A percentile compares a stretch with the other conserved stretches of the same genome.
phyloP scores from a whole-genome alignment of 768 basidiomycete species.

The Suillus cothurnatus region DNA sequence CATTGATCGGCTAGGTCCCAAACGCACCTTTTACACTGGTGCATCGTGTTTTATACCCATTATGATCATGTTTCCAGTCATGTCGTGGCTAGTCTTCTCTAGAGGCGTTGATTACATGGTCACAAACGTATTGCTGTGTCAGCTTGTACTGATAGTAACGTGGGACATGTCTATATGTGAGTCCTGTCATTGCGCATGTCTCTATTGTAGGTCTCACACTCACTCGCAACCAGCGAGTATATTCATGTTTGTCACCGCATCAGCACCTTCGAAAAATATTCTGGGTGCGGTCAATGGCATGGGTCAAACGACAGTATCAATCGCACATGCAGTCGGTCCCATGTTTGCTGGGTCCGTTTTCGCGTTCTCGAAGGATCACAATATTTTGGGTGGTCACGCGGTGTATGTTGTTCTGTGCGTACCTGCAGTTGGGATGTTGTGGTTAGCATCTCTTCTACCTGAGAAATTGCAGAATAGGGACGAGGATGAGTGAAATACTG shows the following conservation, averaged over 20 bases:
- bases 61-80: conserved; percentile 26
- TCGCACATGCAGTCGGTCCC: conserved; percentile 54
- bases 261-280: conserved; percentile 32
- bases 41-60: conserved; percentile 22
- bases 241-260: conserved; percentile 34
- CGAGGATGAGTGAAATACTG: conserved; percentile 11
- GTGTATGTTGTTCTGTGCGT: conserved; percentile 42
- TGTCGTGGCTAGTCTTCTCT: conserved; percentile 18
- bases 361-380: conserved; percentile 49
- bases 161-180: conserved; percentile 59
- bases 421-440: conserved; percentile 16
- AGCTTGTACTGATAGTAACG: conserved; percentile 49
- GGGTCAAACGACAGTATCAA: conserved; percentile 53
- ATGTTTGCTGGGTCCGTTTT: conserved; percentile 58
- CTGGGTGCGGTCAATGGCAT: conserved; percentile 58
- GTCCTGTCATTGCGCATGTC: background rate
- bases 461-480: conserved; percentile 39
- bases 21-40: conserved; percentile 22
- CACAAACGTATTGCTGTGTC: conserved; percentile 48
- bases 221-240: conserved; percentile 23
- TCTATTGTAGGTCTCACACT: background rate
- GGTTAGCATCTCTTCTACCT: conserved; percentile 43
- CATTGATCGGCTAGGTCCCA: conserved; percentile 25
- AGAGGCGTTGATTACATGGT: conserved; percentile 37
- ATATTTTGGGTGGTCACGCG: conserved; percentile 48